Evolutionary conservation across 2,329 filamentous ascomycete species (phyloP).

Genomic region (Ascochyta pisi): DNA sequence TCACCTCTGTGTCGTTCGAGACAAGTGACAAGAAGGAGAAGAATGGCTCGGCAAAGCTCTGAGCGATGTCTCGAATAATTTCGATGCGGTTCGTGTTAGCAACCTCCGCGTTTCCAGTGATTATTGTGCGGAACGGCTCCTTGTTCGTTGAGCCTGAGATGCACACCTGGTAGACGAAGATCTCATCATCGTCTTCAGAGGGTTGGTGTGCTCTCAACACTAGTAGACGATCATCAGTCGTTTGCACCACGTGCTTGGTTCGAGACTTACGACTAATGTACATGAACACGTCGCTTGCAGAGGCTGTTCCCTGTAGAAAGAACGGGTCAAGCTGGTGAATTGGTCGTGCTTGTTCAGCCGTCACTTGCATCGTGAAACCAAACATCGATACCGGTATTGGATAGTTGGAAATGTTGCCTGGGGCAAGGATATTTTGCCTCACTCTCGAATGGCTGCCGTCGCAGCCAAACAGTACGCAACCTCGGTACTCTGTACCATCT

Average conservation of each 20-base stretch:
- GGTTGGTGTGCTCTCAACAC: conserved; percentile 15
- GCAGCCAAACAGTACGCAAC: conserved; percentile 19
- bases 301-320: conserved; percentile 21
- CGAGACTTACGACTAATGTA: conserved; percentile 10
- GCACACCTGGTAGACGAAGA: conserved; percentile 16
- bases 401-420: not conserved
- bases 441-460: conserved; percentile 19
- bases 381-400: conserved; percentile 16
- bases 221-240: not conserved
- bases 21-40: conserved; percentile 7
- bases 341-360: conserved; percentile 9
- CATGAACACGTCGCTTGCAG: conserved; percentile 11
- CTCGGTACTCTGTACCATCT: conserved; percentile 15
- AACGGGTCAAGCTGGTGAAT: conserved; percentile 22
- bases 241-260: not conserved
- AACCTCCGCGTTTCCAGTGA: not conserved
- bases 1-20: conserved; percentile 6
- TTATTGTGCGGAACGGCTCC: not conserved
- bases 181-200: not conserved
- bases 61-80: not conserved
- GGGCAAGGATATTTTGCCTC: not conserved
- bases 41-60: conserved; percentile 15
- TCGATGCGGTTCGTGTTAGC: not conserved
- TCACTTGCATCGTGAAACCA: conserved; percentile 18
- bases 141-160: conserved; percentile 15